A percentile compares a stretch with the other conserved stretches of the same genome.
Conservation (phyloP, 139 green algal genomes). For the Choricystis sp. region DNA sequence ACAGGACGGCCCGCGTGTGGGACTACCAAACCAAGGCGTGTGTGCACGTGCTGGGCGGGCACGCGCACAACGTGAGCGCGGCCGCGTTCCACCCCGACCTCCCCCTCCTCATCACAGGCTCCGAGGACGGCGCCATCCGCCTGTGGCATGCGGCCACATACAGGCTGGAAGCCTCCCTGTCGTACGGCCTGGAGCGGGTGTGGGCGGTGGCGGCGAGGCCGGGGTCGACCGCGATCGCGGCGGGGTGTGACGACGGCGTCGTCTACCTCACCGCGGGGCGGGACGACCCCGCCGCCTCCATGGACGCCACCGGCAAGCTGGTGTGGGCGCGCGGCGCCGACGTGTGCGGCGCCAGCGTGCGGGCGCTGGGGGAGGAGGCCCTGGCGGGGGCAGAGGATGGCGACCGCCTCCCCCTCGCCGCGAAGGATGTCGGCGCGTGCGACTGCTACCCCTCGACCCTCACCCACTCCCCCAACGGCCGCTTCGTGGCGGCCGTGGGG, state of each 20-base stretch:
- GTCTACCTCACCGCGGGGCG: slow-evolving; percentile 85
- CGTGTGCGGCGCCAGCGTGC: slow-evolving; percentile 79
- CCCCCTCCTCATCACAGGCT: slow-evolving; percentile 85
- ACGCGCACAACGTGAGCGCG: slow-evolving; percentile 80
- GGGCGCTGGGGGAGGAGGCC: slow-evolving; percentile 50
- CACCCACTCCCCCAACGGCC: slow-evolving; percentile 86
- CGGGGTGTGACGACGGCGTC: slow-evolving; percentile 82
- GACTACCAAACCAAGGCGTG: slow-evolving; percentile 99
- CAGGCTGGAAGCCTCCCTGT: slow-evolving; percentile 77
- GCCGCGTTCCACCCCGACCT: slow-evolving; percentile 97
- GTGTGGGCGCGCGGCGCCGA: slow-evolving; percentile 85
- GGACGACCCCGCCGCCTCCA: slow-evolving; percentile 94
- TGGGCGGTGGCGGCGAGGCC: slow-evolving; percentile 77
- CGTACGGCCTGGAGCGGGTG: slow-evolving; percentile 93
- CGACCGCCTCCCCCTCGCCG: slow-evolving; percentile 84
- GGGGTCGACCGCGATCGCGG: slow-evolving; percentile 56
- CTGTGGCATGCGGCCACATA: slow-evolving; percentile 98
- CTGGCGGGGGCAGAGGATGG: slow-evolving; percentile 55
- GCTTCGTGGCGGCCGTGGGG: slow-evolving; percentile 77
- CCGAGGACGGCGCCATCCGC: slow-evolving; percentile 89
- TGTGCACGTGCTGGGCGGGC: slow-evolving; percentile 88
- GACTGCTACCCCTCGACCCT: slow-evolving; percentile 89
- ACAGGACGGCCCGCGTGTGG: slow-evolving; percentile 77
- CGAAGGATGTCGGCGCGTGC: slow-evolving; percentile 90
- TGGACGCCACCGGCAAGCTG: slow-evolving; percentile 94